Conservation (phyloP, 805 yeast genomes). For the Schwanniomyces yamadae region DNA sequence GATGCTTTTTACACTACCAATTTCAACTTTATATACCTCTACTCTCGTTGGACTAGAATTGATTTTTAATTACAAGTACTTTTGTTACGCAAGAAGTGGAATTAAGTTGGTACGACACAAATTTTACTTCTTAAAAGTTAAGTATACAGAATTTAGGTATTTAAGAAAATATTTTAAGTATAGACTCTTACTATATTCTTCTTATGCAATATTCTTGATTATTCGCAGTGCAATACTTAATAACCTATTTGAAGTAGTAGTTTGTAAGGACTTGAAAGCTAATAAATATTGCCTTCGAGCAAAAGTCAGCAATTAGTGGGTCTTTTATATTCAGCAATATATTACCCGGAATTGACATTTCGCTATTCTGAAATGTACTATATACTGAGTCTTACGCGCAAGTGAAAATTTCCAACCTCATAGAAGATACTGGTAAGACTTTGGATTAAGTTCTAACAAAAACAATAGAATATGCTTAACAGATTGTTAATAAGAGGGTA, state of each 20-base stretch:
- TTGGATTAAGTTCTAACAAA: background rate
- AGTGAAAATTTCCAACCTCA: conserved; percentile 15
- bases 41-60: conserved; percentile 1
- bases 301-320: too few species aligned
- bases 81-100: conserved; percentile 1
- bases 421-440: background rate
- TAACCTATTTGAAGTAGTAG: too few species aligned
- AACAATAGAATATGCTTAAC: conserved; percentile 7
- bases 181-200: conserved; percentile 1
- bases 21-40: too few species aligned
- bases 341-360: conserved; percentile 3
- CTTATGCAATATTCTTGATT: too few species aligned
- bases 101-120: background rate
- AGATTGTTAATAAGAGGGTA: conserved; percentile 13
- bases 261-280: too few species aligned
- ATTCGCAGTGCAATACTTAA: too few species aligned
- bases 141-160: conserved; percentile 3
- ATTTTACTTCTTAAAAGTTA: conserved; percentile 3
- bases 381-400: conserved; percentile 13
- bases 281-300: too few species aligned
- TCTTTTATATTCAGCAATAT: background rate
- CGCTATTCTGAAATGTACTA: background rate
- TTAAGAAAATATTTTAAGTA: conserved; percentile 1
- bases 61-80: conserved; percentile 2
- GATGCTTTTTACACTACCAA: too few species aligned